phyloP scores from a whole-genome alignment of 2,329 filamentous ascomycete species.

The Colletotrichum aenigma region DNA sequence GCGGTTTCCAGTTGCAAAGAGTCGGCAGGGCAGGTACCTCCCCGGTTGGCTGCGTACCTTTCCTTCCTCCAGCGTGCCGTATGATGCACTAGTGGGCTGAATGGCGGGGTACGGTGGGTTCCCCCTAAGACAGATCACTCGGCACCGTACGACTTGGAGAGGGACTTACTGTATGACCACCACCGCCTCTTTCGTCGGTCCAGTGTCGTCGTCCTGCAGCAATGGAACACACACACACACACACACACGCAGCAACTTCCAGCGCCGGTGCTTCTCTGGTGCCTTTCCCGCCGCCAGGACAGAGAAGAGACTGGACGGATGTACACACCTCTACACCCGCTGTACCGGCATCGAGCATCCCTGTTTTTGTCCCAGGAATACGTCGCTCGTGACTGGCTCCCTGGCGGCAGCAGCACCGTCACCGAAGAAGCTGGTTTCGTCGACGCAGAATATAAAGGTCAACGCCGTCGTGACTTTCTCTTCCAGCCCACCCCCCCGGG shows the following conservation, averaged over 20 bases:
- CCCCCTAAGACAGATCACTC: background rate
- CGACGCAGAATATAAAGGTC: constrained; percentile 18
- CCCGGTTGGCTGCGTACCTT: background rate
- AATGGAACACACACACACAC: background rate
- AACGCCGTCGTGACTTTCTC: constrained; percentile 7
- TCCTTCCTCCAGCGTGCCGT: background rate
- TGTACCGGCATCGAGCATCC: constrained; percentile 18
- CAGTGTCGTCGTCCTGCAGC: background rate
- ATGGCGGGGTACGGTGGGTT: constrained; percentile 18
- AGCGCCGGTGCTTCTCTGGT: background rate
- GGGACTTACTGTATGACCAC: constrained; percentile 9
- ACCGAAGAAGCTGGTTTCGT: constrained; percentile 21
- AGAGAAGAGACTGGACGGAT: background rate
- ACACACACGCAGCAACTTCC: background rate
- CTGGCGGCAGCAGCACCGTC: constrained; percentile 11
- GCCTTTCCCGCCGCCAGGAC: background rate
- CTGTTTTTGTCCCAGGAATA: constrained; percentile 7
- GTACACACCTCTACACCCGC: constrained; percentile 1
- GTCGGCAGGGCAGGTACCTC: background rate
- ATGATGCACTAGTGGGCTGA: constrained; percentile 18
- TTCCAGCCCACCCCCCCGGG: background rate
- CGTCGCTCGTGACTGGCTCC: constrained; percentile 20
- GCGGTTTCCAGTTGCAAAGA: background rate
- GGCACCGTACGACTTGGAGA: background rate
- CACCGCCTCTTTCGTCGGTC: background rate